phyloP scores from a whole-genome alignment of 345 rosid species.

The Linum trigynum region DNA sequence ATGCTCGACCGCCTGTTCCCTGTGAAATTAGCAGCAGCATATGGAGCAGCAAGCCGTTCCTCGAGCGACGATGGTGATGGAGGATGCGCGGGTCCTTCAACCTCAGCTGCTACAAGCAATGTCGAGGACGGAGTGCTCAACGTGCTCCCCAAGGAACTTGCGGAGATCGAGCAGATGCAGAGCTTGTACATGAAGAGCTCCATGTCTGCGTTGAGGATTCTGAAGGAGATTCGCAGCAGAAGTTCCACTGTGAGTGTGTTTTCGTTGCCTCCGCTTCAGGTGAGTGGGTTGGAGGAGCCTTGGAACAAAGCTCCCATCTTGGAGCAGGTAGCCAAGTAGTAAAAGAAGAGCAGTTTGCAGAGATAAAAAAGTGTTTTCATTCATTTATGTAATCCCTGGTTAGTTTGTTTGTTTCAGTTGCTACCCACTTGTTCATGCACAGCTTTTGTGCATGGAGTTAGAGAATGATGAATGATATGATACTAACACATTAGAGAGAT shows the following conservation, averaged over 20 bases:
- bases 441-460: too few species aligned
- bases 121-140: slow-evolving; percentile 16
- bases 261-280: slow-evolving; percentile 80
- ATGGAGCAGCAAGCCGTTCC: not conserved
- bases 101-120: slow-evolving; percentile 26
- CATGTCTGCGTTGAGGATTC: slow-evolving; percentile 56
- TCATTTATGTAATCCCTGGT: not conserved
- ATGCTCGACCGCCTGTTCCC: slow-evolving; percentile 78
- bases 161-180: slow-evolving; percentile 59
- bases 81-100: slow-evolving; percentile 20
- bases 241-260: slow-evolving; percentile 84
- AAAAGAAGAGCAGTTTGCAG: not conserved
- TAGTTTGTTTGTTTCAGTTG: not conserved
- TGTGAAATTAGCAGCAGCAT: slow-evolving; percentile 1
- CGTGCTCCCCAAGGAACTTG: slow-evolving; percentile 39
- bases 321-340: slow-evolving; percentile 73
- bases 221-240: slow-evolving; percentile 66
- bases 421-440: not conserved
- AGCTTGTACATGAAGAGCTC: slow-evolving; percentile 78
- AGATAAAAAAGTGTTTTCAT: not conserved
- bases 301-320: slow-evolving; percentile 72
- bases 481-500: not conserved
- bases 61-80: slow-evolving; percentile 22
- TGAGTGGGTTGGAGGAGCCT: slow-evolving; percentile 48
- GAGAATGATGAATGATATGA: not conserved